A percentile compares a stretch with the other conserved stretches of the same genome.
Evolutionary conservation across 176 grass and related monocot species (phyloP).

Genomic region (Metroxylon sagu): DNA sequence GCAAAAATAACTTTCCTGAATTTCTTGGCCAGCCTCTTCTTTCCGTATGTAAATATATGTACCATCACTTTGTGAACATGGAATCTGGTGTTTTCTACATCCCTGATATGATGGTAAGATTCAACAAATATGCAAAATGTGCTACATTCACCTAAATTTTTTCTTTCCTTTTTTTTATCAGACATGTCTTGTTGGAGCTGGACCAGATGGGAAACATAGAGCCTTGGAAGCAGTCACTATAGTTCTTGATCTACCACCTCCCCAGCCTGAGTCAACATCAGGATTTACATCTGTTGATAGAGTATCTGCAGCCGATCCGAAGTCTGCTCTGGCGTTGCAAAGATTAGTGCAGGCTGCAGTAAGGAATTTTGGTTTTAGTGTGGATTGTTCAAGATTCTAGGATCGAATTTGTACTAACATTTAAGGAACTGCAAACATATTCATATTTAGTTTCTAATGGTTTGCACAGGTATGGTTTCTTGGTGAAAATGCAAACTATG

Average conservation of each 20-base stretch:
- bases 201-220: conserved; percentile 97
- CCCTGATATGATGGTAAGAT: too few relatives aligned
- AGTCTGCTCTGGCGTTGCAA: conserved; percentile 97
- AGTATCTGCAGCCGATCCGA: conserved; percentile 90
- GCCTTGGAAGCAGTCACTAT: conserved; percentile 98
- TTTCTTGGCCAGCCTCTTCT: too few relatives aligned
- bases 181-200: conserved; percentile 98
- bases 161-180: conserved; percentile 27
- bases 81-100: too few relatives aligned
- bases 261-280: conserved; percentile 81
- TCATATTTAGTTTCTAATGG: background rate
- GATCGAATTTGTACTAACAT: too few relatives aligned
- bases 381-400: conserved; percentile 13
- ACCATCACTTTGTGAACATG: too few relatives aligned
- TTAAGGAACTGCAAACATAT: background rate
- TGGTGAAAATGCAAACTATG: conserved; percentile 99
- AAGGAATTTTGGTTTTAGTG: conserved; percentile 31
- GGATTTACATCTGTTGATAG: conserved; percentile 87
- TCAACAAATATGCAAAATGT: too few relatives aligned
- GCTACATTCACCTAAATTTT: too few relatives aligned
- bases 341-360: conserved; percentile 98
- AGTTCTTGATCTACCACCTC: conserved; percentile 94
- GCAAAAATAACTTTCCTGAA: too few relatives aligned
- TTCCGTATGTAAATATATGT: too few relatives aligned
- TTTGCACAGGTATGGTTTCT: conserved; percentile 88